Evolutionary conservation across 2,329 filamentous ascomycete species (phyloP).

Genomic region (Bipolaris cookei): DNA sequence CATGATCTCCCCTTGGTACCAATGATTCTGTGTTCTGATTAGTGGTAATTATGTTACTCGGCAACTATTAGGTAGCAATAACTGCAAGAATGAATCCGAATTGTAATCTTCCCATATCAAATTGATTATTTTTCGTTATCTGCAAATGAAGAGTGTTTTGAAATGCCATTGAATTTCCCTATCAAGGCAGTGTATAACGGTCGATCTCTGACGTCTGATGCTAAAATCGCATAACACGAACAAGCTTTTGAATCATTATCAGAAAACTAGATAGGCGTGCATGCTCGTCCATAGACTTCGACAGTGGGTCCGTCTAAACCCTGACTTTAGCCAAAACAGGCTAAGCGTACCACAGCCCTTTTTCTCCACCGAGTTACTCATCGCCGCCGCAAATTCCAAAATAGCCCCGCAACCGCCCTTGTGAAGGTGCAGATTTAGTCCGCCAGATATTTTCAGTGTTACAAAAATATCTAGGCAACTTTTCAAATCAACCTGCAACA

Average conservation of each 20-base stretch:
- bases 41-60: background rate
- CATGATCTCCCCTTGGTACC: background rate
- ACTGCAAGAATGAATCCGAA: background rate
- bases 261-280: background rate
- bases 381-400: conserved; percentile 30
- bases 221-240: background rate
- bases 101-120: too few relatives aligned
- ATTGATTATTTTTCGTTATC: too few relatives aligned
- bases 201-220: background rate
- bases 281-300: background rate
- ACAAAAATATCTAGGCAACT: background rate
- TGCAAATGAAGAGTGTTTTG: too few relatives aligned
- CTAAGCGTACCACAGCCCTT: conserved; percentile 36
- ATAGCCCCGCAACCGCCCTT: conserved; percentile 26
- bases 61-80: background rate
- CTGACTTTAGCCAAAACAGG: conserved; percentile 25
- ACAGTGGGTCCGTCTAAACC: conserved; percentile 1
- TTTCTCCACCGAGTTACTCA: conserved; percentile 42
- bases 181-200: background rate
- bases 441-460: background rate
- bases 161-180: too few relatives aligned
- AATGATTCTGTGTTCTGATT: background rate
- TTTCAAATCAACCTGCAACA: background rate
- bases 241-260: background rate
- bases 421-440: conserved; percentile 17